These are phyloP conservation scores for Amphicarpaea edgeworthii DNA, from an alignment of 306 rosid species.

Conservation along the genomic window DNA sequence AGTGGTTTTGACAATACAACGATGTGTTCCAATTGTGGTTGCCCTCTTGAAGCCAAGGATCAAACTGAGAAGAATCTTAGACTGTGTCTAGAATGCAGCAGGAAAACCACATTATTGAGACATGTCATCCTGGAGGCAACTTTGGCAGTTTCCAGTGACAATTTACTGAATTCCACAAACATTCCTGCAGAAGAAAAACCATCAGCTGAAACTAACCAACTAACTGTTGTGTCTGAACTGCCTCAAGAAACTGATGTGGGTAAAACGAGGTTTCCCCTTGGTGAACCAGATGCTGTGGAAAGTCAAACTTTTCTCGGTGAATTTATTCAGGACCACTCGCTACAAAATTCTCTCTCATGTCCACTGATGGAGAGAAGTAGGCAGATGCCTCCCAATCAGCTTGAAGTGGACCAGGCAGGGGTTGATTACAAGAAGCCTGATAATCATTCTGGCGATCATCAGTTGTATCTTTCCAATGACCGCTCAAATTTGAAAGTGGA, in stretches of 20 bases:
- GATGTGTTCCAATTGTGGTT: constrained; percentile 69
- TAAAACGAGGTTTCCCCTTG: constrained; percentile 47
- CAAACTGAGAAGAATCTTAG: constrained; percentile 46
- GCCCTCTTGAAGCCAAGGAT: constrained; percentile 50
- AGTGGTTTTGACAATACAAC: constrained; percentile 47
- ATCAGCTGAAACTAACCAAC: constrained; percentile 44
- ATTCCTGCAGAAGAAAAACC: constrained; percentile 49
- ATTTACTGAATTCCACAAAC: constrained; percentile 39
- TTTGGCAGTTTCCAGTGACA: constrained; percentile 44
- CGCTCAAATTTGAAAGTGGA: constrained; percentile 56
- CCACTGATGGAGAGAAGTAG: constrained; percentile 48
- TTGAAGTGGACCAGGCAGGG: constrained; percentile 48
- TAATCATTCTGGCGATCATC: constrained; percentile 52
- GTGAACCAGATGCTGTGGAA: constrained; percentile 46
- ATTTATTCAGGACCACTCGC: constrained; percentile 45
- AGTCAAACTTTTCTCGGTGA: constrained; percentile 51
- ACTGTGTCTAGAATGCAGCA: constrained; percentile 71
- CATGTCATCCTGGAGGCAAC: constrained; percentile 45
- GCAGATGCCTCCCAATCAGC: constrained; percentile 46
- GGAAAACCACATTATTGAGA: constrained; percentile 52
- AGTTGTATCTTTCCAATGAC: constrained; percentile 47
- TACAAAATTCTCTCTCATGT: constrained; percentile 52
- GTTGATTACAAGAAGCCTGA: constrained; percentile 40
- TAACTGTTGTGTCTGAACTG: constrained; percentile 47
- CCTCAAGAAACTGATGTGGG: constrained; percentile 48